These are phyloP conservation scores for Sclerotinia glacialis DNA, from an alignment of 2,329 filamentous ascomycete genomes.

Conservation along the genomic window DNA sequence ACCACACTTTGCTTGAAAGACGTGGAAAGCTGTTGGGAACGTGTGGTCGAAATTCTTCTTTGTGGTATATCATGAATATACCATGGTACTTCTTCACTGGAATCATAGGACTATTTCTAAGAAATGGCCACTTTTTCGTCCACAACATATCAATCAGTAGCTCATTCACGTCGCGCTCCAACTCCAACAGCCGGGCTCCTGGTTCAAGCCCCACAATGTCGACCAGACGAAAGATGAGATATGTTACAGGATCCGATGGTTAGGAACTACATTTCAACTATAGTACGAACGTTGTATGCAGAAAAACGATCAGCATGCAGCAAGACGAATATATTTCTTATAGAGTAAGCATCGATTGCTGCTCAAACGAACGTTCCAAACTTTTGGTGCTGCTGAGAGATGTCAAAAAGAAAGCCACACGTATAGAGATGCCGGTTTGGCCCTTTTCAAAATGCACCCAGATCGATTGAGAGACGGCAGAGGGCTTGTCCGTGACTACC, in stretches of 20 bases:
- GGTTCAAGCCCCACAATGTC: no score
- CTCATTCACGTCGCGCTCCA: neutral
- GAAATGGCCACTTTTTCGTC: neutral
- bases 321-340: neutral
- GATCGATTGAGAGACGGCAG: neutral
- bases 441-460: neutral
- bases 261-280: neutral
- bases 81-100: neutral
- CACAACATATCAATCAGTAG: neutral
- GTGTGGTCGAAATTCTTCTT: constrained; percentile 7
- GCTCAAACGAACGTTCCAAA: neutral
- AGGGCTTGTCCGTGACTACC: neutral
- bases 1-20: constrained; percentile 10
- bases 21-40: neutral
- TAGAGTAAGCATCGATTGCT: neutral
- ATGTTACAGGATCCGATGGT: neutral
- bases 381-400: neutral
- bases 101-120: neutral
- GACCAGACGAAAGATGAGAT: neutral
- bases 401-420: constrained; percentile 1
- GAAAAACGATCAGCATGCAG: neutral
- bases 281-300: neutral
- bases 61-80: neutral
- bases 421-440: neutral
- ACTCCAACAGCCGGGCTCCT: constrained; percentile 7